Percentiles rank a stretch among this genome's conserved stretches.
Evolutionary conservation across 352 stramenopile species (phyloP).

Genomic region (Pythium guiyangense): DNA sequence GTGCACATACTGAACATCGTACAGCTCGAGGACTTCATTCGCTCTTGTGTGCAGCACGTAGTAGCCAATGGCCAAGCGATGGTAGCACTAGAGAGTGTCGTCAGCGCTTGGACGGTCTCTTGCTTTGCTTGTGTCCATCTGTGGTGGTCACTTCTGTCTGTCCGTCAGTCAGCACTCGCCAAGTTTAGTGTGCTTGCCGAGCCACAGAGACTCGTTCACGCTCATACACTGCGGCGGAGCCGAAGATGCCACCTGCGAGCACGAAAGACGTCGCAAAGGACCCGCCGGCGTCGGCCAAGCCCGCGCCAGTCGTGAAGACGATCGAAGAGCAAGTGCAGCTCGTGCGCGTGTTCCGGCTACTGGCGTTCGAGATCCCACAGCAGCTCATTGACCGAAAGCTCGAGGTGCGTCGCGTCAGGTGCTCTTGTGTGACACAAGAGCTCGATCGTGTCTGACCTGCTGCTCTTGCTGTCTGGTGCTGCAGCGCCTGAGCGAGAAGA

Average conservation of each 20-base stretch:
- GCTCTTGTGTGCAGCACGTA: too few relatives aligned
- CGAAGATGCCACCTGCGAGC: not conserved
- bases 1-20: too few relatives aligned
- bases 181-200: too few relatives aligned
- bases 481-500: slow-evolving; percentile 45
- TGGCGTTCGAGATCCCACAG: slow-evolving; percentile 63
- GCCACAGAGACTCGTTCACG: too few relatives aligned
- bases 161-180: too few relatives aligned
- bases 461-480: not conserved
- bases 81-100: too few relatives aligned
- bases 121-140: too few relatives aligned
- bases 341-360: slow-evolving; percentile 56
- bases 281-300: slow-evolving; percentile 6
- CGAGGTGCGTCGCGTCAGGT: slow-evolving; percentile 22
- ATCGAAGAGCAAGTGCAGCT: slow-evolving; percentile 81
- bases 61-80: too few relatives aligned
- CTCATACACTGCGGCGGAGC: not conserved
- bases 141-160: too few relatives aligned
- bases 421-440: not conserved
- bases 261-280: slow-evolving; percentile 4
- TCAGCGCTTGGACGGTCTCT: too few relatives aligned
- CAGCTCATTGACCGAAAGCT: slow-evolving; percentile 59
- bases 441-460: not conserved
- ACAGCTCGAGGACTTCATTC: too few relatives aligned
- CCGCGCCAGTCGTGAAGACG: slow-evolving; percentile 21